Conservation (phyloP, 371 early-diverging fungal genomes). For the Rhizopus sp. region DNA sequence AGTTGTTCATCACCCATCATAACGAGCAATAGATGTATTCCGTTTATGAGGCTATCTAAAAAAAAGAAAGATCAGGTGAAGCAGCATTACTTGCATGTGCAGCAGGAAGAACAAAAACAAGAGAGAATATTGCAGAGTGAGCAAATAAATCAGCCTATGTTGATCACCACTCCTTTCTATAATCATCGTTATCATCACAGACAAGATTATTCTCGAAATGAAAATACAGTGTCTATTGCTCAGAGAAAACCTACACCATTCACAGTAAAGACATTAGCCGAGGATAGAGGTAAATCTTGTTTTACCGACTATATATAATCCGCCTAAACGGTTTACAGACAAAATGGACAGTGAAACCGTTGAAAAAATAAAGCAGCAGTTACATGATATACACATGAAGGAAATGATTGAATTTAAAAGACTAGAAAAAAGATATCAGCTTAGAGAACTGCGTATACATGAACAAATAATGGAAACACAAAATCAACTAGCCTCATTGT, state of each 20-base stretch:
- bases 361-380: slow-evolving; percentile 7
- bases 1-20: slow-evolving; percentile 1
- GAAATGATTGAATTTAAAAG: slow-evolving; percentile 5
- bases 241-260: neutral
- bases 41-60: neutral
- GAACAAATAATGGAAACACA: slow-evolving; percentile 6
- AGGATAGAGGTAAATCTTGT: too few relatives aligned
- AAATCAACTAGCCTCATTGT: slow-evolving; percentile 2
- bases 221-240: neutral
- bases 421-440: slow-evolving; percentile 10
- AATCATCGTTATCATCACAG: slow-evolving; percentile 6
- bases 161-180: slow-evolving; percentile 13
- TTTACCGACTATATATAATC: neutral
- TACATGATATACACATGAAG: neutral
- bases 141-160: slow-evolving; percentile 2
- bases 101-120: neutral
- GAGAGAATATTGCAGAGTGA: neutral
- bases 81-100: neutral
- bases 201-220: neutral
- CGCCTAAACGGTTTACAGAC: neutral
- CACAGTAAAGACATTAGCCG: too few relatives aligned
- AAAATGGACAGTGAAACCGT: slow-evolving; percentile 1
- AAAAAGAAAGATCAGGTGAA: neutral
- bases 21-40: slow-evolving; percentile 1
- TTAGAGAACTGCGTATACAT: neutral